A percentile compares a stretch with the other conserved stretches of the same genome.
These are phyloP conservation scores for maize (Zea mays) DNA, from an alignment of 176 grass and related monocot genomes.

Conservation along the genomic window Zm-B73-REFERENCE-NAM-5.0 NC_050096.1:199080001-199080500, in stretches of 20 bases:
- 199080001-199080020: conserved; percentile 78
- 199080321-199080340: conserved; percentile 73
- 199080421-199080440: neutral
- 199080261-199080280: conserved; percentile 37
- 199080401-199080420: conserved; percentile 10
- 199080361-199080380: neutral
- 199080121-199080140: neutral
- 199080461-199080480: neutral
- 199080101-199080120: neutral
- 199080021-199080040: conserved; percentile 75
- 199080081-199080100: neutral
- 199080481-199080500: neutral
- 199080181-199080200: neutral
- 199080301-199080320: conserved; percentile 83
- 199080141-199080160: neutral
- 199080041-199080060: conserved; percentile 92
- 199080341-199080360: conserved; percentile 39
- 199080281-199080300: conserved; percentile 90
- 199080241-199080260: conserved; percentile 3
- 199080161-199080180: neutral
- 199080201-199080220: neutral
- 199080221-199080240: conserved; percentile 15
- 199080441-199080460: neutral
- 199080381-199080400: neutral
- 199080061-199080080: neutral